These are phyloP conservation scores for Rhodotorula taiwanensis DNA, from an alignment of 768 basidiomycete genomes.

Conservation along the genomic window DNA sequence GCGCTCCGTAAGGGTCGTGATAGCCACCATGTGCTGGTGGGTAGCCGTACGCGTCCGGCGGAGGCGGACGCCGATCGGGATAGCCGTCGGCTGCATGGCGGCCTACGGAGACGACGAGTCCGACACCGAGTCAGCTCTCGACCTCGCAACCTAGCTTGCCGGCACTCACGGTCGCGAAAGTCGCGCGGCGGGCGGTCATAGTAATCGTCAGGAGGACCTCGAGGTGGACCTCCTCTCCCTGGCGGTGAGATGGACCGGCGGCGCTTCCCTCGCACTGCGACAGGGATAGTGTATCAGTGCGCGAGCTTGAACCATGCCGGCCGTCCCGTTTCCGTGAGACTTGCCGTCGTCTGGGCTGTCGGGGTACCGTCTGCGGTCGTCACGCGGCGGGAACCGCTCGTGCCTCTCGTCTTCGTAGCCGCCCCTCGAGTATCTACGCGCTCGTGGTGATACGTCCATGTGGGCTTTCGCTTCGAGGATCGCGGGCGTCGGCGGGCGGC, in stretches of 20 bases:
- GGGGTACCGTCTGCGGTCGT: too few relatives aligned
- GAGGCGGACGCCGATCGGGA: conserved; percentile 1
- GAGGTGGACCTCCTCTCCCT: neutral
- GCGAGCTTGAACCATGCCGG: too few relatives aligned
- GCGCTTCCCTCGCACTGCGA: neutral
- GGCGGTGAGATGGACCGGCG: neutral
- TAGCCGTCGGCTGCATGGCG: neutral
- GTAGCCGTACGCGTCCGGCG: neutral
- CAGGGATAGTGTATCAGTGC: too few relatives aligned
- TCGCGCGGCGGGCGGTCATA: neutral
- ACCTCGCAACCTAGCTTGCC: neutral
- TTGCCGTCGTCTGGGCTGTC: neutral
- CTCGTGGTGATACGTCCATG: neutral
- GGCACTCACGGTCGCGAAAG: neutral
- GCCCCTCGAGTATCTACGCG: conserved; percentile 1
- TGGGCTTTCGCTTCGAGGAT: too few relatives aligned
- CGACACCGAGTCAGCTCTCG: neutral
- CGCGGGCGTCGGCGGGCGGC: too few relatives aligned
- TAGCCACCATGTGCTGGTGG: neutral
- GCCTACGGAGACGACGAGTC: neutral
- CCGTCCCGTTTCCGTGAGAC: neutral
- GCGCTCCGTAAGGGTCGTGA: neutral
- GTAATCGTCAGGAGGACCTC: neutral
- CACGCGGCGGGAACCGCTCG: neutral
- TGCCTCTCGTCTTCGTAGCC: conserved; percentile 4